Evolutionary conservation across 2,329 filamentous ascomycete species (phyloP), one percentile per base, ranked within the genome.

Genomic region (Fusarium oligoseptatum): DNA sequence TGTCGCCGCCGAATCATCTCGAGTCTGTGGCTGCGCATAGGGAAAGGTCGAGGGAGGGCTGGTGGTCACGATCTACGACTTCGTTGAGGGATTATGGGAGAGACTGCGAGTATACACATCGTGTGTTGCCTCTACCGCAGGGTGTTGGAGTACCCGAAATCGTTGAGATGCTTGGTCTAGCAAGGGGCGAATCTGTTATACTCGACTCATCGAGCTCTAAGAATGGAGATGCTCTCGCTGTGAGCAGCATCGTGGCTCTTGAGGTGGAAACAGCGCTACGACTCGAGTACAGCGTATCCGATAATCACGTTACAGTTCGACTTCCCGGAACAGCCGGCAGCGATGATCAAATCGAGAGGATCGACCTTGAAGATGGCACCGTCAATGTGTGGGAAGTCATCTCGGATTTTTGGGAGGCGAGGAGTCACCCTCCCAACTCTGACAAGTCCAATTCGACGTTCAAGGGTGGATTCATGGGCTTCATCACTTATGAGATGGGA

Each of bases 401-500:
- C 12, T 85, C 88, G 0, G 83, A 85, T 6, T 88, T 88, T 56
- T 81, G 83, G 76, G 76, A 81, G 45, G 73, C 70, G 6, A 73
- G 83, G 39, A 80, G 66, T 11, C 66, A 77, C 6, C 74, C 77
- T 6, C 75, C 78, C n/a, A 68, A 69, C 17, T 68, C 68, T 20
- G 52, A 55, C 14, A 60, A 68, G 12, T 71, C 75, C 20, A 41
- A 29, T 3, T 76, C 76, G 0, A 89, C 93, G 0, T 98, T 97
- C 80, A 91, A 94, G 82, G 95, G 94, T 61, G 95, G 95, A 0
- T 92, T 97, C 68, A 90, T 97, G 83, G 95, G 95, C 0, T 97
- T 93, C 78, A 88, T 95, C 60, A 95, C 94, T 0, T 97, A 98
- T 70, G 95, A 98, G 81, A 90, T 95, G 80, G 94, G 94, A 0